A percentile compares a stretch with the other conserved stretches of the same genome.
phyloP scores from a whole-genome alignment of 352 stramenopile genomes.

The Phytophthora ramorum region DNA sequence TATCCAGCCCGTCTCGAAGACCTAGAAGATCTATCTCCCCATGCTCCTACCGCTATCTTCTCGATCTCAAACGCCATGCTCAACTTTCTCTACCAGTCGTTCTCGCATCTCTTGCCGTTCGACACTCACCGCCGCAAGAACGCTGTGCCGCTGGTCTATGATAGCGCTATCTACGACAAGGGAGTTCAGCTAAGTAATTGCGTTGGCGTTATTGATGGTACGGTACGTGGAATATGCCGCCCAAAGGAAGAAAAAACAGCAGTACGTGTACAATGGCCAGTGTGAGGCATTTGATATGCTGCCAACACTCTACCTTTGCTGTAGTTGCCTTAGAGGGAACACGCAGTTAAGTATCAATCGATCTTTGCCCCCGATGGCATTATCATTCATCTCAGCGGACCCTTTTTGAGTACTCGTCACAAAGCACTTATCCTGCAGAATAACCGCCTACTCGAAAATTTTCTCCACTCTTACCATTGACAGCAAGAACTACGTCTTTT shows the following conservation, averaged over 20 bases:
- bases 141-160: neutral
- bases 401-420: conserved; percentile 9
- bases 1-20: conserved; percentile 15
- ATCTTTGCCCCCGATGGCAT: conserved; percentile 5
- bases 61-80: conserved; percentile 11
- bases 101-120: conserved; percentile 3
- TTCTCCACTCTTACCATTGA: neutral
- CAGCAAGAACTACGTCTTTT: too few species aligned
- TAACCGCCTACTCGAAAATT: neutral
- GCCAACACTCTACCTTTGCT: too few species aligned
- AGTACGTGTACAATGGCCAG: conserved; percentile 14
- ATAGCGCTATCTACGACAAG: neutral
- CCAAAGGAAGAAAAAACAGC: conserved; percentile 12
- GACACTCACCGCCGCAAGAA: neutral
- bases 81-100: conserved; percentile 4
- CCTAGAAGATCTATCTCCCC: conserved; percentile 5
- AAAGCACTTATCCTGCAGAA: conserved; percentile 14
- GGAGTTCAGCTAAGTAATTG: neutral
- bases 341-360: conserved; percentile 9
- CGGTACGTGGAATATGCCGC: conserved; percentile 6
- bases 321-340: neutral
- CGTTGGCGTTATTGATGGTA: conserved; percentile 13
- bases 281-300: neutral
- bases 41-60: neutral
- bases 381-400: conserved; percentile 14